A percentile compares a stretch with the other conserved stretches of the same genome.
Evolutionary conservation across 2,329 filamentous ascomycete genomes (phyloP).

Genomic region (Fonsecaea monophora): DNA sequence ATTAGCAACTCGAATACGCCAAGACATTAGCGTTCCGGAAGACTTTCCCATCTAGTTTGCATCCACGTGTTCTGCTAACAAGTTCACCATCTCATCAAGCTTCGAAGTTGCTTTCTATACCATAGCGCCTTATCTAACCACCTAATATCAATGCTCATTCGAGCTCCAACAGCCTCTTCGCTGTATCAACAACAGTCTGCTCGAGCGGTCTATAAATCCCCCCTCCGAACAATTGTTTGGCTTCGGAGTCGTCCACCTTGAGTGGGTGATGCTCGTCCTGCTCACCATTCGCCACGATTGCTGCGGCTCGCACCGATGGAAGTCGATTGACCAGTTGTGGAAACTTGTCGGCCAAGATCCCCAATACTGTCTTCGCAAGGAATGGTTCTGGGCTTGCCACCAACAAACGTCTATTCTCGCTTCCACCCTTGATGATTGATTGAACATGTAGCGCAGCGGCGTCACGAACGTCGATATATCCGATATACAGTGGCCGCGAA

Average conservation of each 20-base stretch:
- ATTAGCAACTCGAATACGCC: neutral
- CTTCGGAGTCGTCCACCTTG: conserved; percentile 15
- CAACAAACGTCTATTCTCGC: conserved; percentile 15
- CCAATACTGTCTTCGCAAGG: conserved; percentile 4
- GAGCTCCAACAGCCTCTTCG: conserved; percentile 15
- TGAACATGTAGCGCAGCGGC: conserved; percentile 14
- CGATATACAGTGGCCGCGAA: conserved; percentile 11
- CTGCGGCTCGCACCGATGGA: conserved; percentile 5
- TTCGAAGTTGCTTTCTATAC: too few relatives aligned
- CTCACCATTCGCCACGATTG: conserved; percentile 18
- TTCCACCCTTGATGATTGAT: conserved; percentile 8
- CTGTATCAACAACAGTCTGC: conserved; percentile 18
- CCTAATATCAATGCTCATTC: neutral
- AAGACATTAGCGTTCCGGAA: neutral
- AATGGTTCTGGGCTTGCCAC: conserved; percentile 19
- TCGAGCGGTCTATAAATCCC: conserved; percentile 10
- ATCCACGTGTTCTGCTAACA: neutral
- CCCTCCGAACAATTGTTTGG: conserved; percentile 9
- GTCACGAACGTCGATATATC: conserved; percentile 20
- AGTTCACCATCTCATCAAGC: too few relatives aligned
- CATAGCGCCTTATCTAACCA: neutral
- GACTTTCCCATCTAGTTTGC: neutral
- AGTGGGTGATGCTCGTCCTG: conserved; percentile 2
- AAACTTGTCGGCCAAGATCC: conserved; percentile 13
- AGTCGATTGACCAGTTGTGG: conserved; percentile 6